These are phyloP conservation scores for Dryas octopetala DNA, from an alignment of 306 rosid genomes.

Conservation along the genomic window DNA sequence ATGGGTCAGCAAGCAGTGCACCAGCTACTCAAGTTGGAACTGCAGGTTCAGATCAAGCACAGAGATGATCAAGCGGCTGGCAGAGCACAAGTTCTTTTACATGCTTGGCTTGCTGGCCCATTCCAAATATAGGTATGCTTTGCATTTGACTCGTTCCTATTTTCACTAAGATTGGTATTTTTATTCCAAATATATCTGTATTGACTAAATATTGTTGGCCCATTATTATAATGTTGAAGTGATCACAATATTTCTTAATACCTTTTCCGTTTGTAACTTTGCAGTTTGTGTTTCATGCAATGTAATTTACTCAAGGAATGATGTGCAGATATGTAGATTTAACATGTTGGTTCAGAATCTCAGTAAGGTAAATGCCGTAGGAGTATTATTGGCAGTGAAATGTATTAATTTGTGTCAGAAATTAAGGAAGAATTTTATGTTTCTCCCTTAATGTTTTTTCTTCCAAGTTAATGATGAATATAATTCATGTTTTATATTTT, in stretches of 20 bases:
- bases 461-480: constrained; percentile 15
- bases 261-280: constrained; percentile 11
- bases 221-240: not conserved
- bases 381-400: constrained; percentile 23
- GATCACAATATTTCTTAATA: not conserved
- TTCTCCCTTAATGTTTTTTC: constrained; percentile 8
- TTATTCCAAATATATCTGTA: not conserved
- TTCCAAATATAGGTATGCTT: constrained; percentile 42
- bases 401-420: constrained; percentile 1
- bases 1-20: constrained; percentile 72
- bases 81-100: constrained; percentile 72
- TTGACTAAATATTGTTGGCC: not conserved
- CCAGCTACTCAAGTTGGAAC: constrained; percentile 71
- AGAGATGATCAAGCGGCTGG: constrained; percentile 62
- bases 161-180: not conserved
- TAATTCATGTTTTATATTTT: not conserved
- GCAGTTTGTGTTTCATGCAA: constrained; percentile 47
- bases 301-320: constrained; percentile 42
- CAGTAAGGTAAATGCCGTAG: constrained; percentile 36
- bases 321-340: constrained; percentile 43
- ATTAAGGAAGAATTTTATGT: constrained; percentile 4
- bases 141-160: constrained; percentile 13
- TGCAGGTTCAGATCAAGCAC: constrained; percentile 77
- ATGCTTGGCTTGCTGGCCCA: constrained; percentile 58
- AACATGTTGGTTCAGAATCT: constrained; percentile 35